phyloP scores from a whole-genome alignment of 1,284 basidiomycete genomes.

The Leccinum subatratum region DNA sequence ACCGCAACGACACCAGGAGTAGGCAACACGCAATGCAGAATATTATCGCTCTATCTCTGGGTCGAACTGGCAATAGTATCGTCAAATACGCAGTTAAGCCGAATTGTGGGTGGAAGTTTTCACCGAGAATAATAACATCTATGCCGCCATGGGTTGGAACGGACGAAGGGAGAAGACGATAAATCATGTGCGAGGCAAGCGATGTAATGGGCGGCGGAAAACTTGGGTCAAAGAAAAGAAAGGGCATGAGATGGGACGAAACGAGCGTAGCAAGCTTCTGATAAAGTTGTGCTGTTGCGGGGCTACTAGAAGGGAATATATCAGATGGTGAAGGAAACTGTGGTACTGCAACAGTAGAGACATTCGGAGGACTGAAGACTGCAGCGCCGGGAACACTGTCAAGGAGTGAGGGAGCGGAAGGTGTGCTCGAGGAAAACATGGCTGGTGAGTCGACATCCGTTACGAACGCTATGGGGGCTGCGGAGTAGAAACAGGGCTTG shows the following conservation, averaged over 20 bases:
- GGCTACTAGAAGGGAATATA: conserved; percentile 17
- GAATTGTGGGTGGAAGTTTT: conserved; percentile 75
- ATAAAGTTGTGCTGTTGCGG: conserved; percentile 19
- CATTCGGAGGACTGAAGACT: conserved; percentile 17
- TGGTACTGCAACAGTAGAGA: conserved; percentile 15
- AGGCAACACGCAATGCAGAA: conserved; percentile 86
- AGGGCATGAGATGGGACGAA: conserved; percentile 39
- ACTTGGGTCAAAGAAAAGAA: conserved; percentile 56
- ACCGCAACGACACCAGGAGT: conserved; percentile 88
- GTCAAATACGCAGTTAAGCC: conserved; percentile 82
- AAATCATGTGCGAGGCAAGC: conserved; percentile 63
- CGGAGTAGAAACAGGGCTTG: conserved; percentile 12
- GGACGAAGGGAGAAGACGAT: conserved; percentile 83
- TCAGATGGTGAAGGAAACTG: conserved; percentile 20
- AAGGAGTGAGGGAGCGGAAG: conserved; percentile 14
- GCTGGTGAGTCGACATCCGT: conserved; percentile 10
- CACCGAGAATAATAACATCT: conserved; percentile 90
- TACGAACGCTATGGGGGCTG: conserved; percentile 12
- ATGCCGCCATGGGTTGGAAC: conserved; percentile 93
- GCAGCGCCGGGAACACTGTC: conserved; percentile 8
- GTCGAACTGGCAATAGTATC: conserved; percentile 79
- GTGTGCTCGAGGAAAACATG: too few species aligned
- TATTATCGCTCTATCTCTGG: conserved; percentile 89
- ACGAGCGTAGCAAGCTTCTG: conserved; percentile 20
- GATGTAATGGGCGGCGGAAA: conserved; percentile 42